Conservation (phyloP, 768 basidiomycete species). For the Amanita molliuscula region DNA sequence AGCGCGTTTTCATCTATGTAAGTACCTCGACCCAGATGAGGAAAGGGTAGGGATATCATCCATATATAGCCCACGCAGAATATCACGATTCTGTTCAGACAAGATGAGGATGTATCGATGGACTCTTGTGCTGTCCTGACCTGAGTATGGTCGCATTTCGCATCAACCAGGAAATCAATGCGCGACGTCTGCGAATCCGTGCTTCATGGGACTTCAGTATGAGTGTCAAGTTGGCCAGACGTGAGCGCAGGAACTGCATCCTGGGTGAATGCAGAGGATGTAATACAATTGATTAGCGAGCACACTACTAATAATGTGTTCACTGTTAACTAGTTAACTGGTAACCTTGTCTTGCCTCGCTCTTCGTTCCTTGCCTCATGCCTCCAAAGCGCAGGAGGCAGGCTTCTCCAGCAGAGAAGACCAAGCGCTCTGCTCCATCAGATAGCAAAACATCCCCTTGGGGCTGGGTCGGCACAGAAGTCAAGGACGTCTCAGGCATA, state of each 20-base stretch:
- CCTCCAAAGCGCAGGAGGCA: conserved; percentile 49
- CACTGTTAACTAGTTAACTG: no score
- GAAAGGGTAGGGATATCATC: conserved; percentile 69
- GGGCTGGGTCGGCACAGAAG: conserved; percentile 74
- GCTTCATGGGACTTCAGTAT: conserved; percentile 19
- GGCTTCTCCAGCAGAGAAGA: conserved; percentile 46
- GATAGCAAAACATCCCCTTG: conserved; percentile 43
- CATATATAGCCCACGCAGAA: conserved; percentile 67
- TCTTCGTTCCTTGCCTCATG: conserved; percentile 24
- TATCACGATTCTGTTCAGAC: conserved; percentile 39
- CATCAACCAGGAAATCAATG: conserved; percentile 23
- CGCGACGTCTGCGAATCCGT: conserved; percentile 37
- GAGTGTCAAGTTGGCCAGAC: not conserved
- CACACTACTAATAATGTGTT: not conserved
- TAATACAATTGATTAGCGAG: not conserved
- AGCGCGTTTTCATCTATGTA: conserved; percentile 96
- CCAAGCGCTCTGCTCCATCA: conserved; percentile 48
- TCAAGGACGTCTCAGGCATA: conserved; percentile 45
- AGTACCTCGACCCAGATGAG: conserved; percentile 50
- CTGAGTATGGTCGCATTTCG: conserved; percentile 24
- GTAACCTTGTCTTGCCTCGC: conserved; percentile 5
- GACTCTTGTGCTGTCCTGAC: conserved; percentile 13
- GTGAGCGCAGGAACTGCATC: not conserved
- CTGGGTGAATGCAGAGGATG: conserved; percentile 1
- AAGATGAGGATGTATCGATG: not conserved